Evolutionary conservation across 179 eudicot species (phyloP).

Genomic region (Carnegiea gigantea): DNA sequence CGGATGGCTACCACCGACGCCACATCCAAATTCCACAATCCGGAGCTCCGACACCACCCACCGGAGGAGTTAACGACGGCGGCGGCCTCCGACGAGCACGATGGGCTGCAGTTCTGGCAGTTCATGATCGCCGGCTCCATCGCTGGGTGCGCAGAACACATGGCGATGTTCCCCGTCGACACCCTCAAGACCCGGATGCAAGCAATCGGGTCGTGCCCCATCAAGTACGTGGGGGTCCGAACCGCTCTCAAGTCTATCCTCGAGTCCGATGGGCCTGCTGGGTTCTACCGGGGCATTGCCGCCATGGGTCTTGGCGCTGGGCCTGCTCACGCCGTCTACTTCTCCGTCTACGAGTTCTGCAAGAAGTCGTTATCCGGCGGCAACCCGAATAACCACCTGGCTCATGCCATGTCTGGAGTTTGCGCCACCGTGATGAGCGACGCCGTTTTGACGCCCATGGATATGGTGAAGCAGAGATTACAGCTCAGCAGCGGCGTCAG

Average conservation of each 20-base stretch:
- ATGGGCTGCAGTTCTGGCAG: slow-evolving; percentile 79
- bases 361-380: slow-evolving; percentile 52
- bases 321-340: slow-evolving; percentile 83
- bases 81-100: slow-evolving; percentile 39
- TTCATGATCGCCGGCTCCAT: slow-evolving; percentile 85
- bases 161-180: slow-evolving; percentile 93
- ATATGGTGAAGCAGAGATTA: slow-evolving; percentile 81
- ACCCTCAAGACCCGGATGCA: slow-evolving; percentile 91
- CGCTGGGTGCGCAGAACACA: slow-evolving; percentile 83
- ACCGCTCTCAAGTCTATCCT: slow-evolving; percentile 60
- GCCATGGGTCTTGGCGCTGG: slow-evolving; percentile 93
- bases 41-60: slow-evolving; percentile 49
- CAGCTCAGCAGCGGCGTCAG: slow-evolving; percentile 53
- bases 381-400: slow-evolving; percentile 49
- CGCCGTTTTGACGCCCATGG: slow-evolving; percentile 82
- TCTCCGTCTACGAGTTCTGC: slow-evolving; percentile 74
- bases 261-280: slow-evolving; percentile 55
- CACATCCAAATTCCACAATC: slow-evolving; percentile 49
- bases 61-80: slow-evolving; percentile 24
- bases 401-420: slow-evolving; percentile 71
- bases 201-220: slow-evolving; percentile 75
- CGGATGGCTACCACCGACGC: slow-evolving; percentile 68
- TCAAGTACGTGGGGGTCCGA: slow-evolving; percentile 46
- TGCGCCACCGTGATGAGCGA: slow-evolving; percentile 82
- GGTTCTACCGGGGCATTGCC: slow-evolving; percentile 75